Percentiles rank a stretch among this genome's conserved stretches.
Conservation (phyloP, 805 yeast species). For the Myxozyma vanderwaltii region DNA sequence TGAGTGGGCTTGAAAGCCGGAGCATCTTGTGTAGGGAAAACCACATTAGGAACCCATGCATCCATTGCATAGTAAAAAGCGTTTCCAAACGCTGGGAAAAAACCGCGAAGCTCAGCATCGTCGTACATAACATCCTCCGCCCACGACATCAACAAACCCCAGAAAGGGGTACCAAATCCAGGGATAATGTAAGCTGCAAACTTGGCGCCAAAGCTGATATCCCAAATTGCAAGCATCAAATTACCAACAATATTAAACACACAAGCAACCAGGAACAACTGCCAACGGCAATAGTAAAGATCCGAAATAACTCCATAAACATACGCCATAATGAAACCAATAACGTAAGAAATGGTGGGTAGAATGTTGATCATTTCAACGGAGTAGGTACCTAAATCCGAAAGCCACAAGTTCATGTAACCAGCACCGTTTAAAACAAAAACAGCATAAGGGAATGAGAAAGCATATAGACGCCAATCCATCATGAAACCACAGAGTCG, state of each 20-base stretch:
- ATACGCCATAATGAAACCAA: constrained; percentile 39
- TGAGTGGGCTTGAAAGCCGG: constrained; percentile 36
- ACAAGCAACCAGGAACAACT: constrained; percentile 52
- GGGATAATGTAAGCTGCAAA: constrained; percentile 63
- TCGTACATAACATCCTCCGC: constrained; percentile 58
- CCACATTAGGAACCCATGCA: constrained; percentile 47
- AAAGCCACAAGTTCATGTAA: constrained; percentile 42
- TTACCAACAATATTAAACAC: constrained; percentile 50
- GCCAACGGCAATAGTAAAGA: constrained; percentile 47
- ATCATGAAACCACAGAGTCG: constrained; percentile 6
- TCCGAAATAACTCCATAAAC: constrained; percentile 41
- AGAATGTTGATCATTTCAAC: constrained; percentile 40
- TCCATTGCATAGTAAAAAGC: constrained; percentile 41
- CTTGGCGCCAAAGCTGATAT: constrained; percentile 55
- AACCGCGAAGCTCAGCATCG: constrained; percentile 47
- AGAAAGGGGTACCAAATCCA: constrained; percentile 62
- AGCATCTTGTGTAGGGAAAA: constrained; percentile 44
- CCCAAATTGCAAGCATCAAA: constrained; percentile 56
- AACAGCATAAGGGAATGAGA: neutral
- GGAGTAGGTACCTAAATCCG: constrained; percentile 28
- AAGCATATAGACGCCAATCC: constrained; percentile 13
- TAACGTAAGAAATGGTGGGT: constrained; percentile 44
- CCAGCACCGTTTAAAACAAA: constrained; percentile 3
- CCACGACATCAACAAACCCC: constrained; percentile 62
- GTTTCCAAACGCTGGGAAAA: constrained; percentile 41